A percentile compares a stretch with the other conserved stretches of the same genome.
phyloP scores from a whole-genome alignment of 2,329 filamentous ascomycete genomes.

The Aureobasidium sp. region DNA sequence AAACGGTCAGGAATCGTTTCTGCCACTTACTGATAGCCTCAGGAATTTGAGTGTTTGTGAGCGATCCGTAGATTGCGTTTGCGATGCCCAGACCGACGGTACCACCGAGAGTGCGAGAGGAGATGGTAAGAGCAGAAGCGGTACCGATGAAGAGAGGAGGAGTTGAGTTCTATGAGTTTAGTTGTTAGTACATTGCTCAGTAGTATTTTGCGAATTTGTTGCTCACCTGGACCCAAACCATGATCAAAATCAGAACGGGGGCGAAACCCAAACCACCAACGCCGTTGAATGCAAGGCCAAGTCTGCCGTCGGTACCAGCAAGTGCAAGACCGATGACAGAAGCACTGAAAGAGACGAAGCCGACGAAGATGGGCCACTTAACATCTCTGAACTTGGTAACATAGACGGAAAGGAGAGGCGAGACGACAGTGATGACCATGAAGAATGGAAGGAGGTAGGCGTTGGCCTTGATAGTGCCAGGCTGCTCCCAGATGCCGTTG shows the following conservation, averaged over 20 bases:
- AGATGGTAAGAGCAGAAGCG: constrained; percentile 7
- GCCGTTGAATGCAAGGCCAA: background rate
- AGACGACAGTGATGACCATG: constrained; percentile 7
- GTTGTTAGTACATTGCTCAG: background rate
- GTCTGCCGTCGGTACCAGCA: background rate
- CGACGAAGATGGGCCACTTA: constrained; percentile 5
- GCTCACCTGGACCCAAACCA: constrained; percentile 7
- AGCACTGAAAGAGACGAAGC: constrained; percentile 1
- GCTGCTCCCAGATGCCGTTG: background rate
- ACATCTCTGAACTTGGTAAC: constrained; percentile 5
- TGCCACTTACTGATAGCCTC: background rate
- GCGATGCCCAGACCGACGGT: constrained; percentile 7
- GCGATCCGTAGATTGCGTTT: constrained; percentile 2
- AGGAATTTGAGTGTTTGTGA: constrained; percentile 4
- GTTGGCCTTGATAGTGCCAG: constrained; percentile 5
- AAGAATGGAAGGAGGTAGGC: constrained; percentile 2
- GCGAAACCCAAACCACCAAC: constrained; percentile 1
- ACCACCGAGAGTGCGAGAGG: constrained; percentile 2
- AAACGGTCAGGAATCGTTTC: background rate
- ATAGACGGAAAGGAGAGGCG: background rate
- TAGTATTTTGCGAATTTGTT: background rate
- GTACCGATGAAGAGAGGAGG: constrained; percentile 8
- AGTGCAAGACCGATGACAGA: constrained; percentile 1
- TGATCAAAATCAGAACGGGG: constrained; percentile 3
- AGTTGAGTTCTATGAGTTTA: background rate